Evolutionary conservation across 305 asterid species (phyloP), one percentile per base, ranked within the genome.

Genomic region (Petunia hybrid): DNA sequence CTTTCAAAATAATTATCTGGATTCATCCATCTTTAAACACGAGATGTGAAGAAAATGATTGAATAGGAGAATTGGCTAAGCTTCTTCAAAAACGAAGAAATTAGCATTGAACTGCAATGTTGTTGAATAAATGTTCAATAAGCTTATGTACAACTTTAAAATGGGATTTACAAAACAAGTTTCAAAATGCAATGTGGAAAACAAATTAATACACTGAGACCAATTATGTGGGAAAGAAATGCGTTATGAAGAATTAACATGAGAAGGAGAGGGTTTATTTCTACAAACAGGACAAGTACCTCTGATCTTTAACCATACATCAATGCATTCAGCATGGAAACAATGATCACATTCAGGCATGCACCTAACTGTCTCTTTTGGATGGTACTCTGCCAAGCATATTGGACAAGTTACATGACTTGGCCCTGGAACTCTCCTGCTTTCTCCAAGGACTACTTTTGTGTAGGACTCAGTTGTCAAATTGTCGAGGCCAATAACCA

Each of bases 291-390:
- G 98, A 84, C 97, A 94, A 0, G 91, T 79, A 16, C 90, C 85
- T 16, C 92, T 91, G 84, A 87, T 62, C 76, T 89, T 82, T 78
- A 94, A 65, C 98, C 97, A 91, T 79, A 88, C 97, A 80, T 92
- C 98, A 38, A 91, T 87, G 62, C 97, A 94, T 0, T 89, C 93
- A 2, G 91, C 90, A 68, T 92, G 98, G 83, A 94, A 92, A 83
- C 94, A 94, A 77, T 94, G 98, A 2, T 89, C 86, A 76, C 98
- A 92, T 10, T 83, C 89, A 9, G 97, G 95, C 38, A 94, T 87
- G 77, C 93, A 85, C 77, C 88, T 83, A 1, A 94, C n/a, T 0
- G 86, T 86, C 39, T 92, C 97, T 57, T 88, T 89, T 0, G 97
- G 90, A 6, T 78, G 59, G 82, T 94, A 94, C 36, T 94, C 98